Percentiles rank a stretch among this genome's conserved stretches.
Conservation (phyloP, 495 filamentous ascomycete species). For the Cenococcum geophilum region DNA sequence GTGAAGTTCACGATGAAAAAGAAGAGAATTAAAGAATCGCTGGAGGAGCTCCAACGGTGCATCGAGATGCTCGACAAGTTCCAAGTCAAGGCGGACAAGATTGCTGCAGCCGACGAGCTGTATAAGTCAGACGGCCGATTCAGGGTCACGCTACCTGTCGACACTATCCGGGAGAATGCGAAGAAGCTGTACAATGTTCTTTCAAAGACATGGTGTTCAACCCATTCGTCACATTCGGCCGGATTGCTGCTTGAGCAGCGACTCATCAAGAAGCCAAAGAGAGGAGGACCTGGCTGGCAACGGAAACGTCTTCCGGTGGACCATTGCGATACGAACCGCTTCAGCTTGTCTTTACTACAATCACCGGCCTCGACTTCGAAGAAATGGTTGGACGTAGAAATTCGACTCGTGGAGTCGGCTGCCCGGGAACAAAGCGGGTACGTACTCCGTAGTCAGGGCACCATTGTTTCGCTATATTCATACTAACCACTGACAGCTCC, state of each 20-base stretch:
- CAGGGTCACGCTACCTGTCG: not conserved
- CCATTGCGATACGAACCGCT: too few species aligned
- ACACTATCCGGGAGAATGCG: not conserved
- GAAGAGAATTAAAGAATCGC: not conserved
- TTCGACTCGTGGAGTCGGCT: too few species aligned
- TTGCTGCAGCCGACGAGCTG: not conserved
- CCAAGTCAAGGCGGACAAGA: conserved; percentile 1
- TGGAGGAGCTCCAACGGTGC: not conserved
- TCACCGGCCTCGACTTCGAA: too few species aligned
- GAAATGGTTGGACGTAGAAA: too few species aligned
- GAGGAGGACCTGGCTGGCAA: too few species aligned
- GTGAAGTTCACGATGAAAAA: conserved; percentile 6
- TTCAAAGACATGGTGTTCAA: not conserved
- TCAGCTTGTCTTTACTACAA: too few species aligned
- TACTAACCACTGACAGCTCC: too few species aligned
- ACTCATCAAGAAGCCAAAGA: not conserved
- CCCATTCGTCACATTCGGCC: not conserved
- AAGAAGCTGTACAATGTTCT: not conserved
- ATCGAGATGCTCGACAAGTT: not conserved
- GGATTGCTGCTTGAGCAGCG: not conserved
- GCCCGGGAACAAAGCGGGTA: too few species aligned
- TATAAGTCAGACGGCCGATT: not conserved
- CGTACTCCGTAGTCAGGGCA: too few species aligned
- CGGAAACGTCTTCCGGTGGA: too few species aligned
- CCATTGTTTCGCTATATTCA: too few species aligned